Percentiles rank a stretch among this genome's conserved stretches.
Conservation (phyloP, 495 filamentous ascomycete species). For the Articulospora tetracladia region DNA sequence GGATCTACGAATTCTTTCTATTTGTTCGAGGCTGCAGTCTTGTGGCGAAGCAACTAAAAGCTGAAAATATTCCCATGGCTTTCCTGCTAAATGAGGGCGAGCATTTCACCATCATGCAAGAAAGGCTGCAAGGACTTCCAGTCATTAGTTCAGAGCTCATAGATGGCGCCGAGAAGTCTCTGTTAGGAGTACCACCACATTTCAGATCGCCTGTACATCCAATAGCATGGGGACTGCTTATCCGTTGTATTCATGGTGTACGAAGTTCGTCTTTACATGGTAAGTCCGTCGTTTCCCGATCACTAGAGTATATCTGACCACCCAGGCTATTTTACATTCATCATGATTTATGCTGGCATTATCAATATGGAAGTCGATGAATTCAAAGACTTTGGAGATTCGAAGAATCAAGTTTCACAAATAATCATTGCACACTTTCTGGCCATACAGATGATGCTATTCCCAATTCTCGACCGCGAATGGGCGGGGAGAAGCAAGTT, state of each 20-base stretch:
- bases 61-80: constrained; percentile 8
- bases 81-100: constrained; percentile 12
- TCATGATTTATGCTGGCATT: constrained; percentile 11
- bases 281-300: background rate
- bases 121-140: constrained; percentile 13
- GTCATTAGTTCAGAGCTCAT: constrained; percentile 12
- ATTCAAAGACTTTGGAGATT: constrained; percentile 14
- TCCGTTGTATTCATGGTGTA: constrained; percentile 9
- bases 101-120: constrained; percentile 18
- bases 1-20: constrained; percentile 18
- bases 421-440: constrained; percentile 22
- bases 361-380: background rate
- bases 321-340: constrained; percentile 21
- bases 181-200: background rate
- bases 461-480: constrained; percentile 19
- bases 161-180: constrained; percentile 11
- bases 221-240: constrained; percentile 4
- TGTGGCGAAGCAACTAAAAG: constrained; percentile 6
- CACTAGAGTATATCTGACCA: background rate
- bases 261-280: constrained; percentile 10
- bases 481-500: background rate
- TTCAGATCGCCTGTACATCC: background rate
- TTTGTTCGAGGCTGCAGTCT: constrained; percentile 20
- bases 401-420: constrained; percentile 2
- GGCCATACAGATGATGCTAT: constrained; percentile 17